Base-by-base conservation (phyloP, 2,329 filamentous ascomycete species). In the Penicillium sumatraense region DNA sequence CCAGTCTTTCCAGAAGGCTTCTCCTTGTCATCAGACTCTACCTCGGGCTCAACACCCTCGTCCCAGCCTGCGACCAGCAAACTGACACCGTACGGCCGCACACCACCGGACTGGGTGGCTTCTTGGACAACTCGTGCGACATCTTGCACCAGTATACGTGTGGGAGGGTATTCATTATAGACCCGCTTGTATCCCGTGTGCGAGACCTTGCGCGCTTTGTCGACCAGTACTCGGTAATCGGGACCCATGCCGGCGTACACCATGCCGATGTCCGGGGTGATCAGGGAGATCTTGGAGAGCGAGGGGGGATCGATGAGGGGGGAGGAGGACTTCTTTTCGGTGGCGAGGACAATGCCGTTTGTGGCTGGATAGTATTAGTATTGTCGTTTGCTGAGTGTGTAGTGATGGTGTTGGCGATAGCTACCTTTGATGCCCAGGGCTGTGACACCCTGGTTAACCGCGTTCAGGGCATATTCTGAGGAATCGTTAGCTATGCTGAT, bases 141-240 rank as follows among this genome's bases (percentile, higher is more conserved):
- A 71, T 99, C 95, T 79, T 99, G 95, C 54, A 99, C 95, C 80
- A 99, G 86, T 89, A 99, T 99, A 76, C 95, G 88, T 54, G 95
- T 99, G 5, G 95, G 95, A n/a, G 95, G 95, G 81, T 99, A 99
- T 81, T 99, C 95, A 80, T 99, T 99, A 84, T 99, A 99, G 81
- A 99, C 93, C 77, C 95, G 91, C 86, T 99, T 99, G 87, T 99
- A 99, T 76, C 88, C 89, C 45, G 95, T 96, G 81, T 99, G 95
- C 53, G 93, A 96, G 65, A 97, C 95, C 80, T 98, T 99, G 73
- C 95, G 92, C 67, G 95, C 95, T 78, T 93, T 93, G 83, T 99
- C 95, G 68, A 98, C 95, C 51, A 99, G 85, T 54, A 99, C 91
- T 76, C 95, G 88, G 82, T 98, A 99, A 78, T 99, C 95, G 57